A percentile compares a stretch with the other conserved stretches of the same genome.
Evolutionary conservation across 2,329 filamentous ascomycete species (phyloP).

Genomic region (Ceratocystis diversiconidia): DNA sequence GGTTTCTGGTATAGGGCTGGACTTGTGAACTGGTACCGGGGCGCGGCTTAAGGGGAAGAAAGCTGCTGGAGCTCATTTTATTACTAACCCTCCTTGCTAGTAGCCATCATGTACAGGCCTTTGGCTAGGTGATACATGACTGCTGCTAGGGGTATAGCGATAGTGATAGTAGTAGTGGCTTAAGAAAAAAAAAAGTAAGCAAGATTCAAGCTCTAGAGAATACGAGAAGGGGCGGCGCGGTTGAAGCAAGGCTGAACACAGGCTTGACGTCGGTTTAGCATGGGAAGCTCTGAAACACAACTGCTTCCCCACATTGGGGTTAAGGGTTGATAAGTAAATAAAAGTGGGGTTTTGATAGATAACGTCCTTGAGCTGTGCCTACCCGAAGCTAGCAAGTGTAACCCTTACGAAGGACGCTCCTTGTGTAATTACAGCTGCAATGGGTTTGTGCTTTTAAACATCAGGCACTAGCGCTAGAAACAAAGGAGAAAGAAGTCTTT

Average conservation of each 20-base stretch:
- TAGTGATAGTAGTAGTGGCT: neutral
- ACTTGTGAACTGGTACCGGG: too few species aligned
- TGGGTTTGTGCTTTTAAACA: too few species aligned
- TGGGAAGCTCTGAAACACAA: neutral
- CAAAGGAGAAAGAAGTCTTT: too few species aligned
- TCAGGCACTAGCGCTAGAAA: too few species aligned
- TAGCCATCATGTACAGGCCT: conserved; percentile 85
- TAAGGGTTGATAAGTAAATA: neutral
- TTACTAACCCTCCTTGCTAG: conserved; percentile 76
- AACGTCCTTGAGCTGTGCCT: neutral
- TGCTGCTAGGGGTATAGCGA: neutral
- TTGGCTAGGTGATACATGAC: conserved; percentile 92
- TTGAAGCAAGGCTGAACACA: neutral
- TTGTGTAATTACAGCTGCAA: too few species aligned
- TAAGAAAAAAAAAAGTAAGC: neutral
- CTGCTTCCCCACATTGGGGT: neutral
- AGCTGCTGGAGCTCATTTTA: neutral
- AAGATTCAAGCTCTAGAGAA: neutral
- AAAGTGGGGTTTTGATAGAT: neutral
- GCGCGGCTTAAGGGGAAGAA: neutral
- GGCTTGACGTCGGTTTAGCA: neutral
- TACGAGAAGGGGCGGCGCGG: neutral
- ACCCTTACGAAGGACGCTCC: neutral
- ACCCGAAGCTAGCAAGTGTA: neutral
- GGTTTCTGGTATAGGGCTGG: conserved; percentile 1